Base-by-base conservation (phyloP, 805 yeast species). In the Spathaspora sp. region DNA sequence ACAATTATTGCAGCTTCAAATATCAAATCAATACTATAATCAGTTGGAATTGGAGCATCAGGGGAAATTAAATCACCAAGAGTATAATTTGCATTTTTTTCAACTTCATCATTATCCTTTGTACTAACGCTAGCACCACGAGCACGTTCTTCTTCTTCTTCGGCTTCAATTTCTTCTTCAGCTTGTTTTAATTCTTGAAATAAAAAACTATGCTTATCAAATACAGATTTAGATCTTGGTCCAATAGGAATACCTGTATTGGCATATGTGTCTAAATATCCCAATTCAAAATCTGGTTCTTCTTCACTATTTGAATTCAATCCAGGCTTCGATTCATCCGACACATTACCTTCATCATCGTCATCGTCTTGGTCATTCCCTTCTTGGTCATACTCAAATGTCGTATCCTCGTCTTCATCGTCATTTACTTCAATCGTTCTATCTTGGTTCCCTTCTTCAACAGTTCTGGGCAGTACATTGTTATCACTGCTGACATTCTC, bases 1-100 rank as follows among this genome's bases (percentile, higher is more conserved):
- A 81, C 81, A 43, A 85, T 63, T 0, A 83, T 80, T 0, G 86
- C 83, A 4, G 81, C 69, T 56, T 87, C 89, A 58, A 80, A 81
- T 44, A 87, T 78, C 45, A 82, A 63, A 52, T 83, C 85, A 42
- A 87, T 72, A 5, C 82, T 70, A 44, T 70, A 67, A 53, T 80
- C 84, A 12, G 79, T 71, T 5, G 90, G 84, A 12, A 81, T 74
- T 2, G 81, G 77, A 0, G 86, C 72, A 49, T 75, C 70, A 1
- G 85, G 80, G 0, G 83, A 75, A 0, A 85, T 80, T 50, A 85
- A 61, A 45, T 77, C 79, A 57, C 82, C 88, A 44, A 86, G 67
- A 1, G 87, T 81, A 8, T 83, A 48, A 12, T 51, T 29, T 0
- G 52, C 48, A 1, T 54, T 51, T 6, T 53, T 51, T 5, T 59